Base-by-base conservation (phyloP, 208 protist genomes). In the Acanthamoeba culbertsoni region DNA sequence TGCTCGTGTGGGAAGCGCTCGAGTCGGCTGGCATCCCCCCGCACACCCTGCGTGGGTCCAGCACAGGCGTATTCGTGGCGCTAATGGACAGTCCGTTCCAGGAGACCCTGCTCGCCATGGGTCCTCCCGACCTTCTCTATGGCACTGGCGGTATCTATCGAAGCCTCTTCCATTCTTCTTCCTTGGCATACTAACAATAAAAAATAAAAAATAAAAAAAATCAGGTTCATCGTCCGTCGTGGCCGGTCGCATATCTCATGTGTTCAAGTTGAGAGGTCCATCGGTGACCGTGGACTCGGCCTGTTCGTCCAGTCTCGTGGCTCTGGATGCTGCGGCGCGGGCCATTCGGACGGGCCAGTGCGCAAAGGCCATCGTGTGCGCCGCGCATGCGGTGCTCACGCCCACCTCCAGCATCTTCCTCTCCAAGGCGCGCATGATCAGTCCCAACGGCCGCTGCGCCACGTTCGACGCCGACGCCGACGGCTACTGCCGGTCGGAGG, bases 401-500 rank as follows among this genome's bases (percentile, higher is more conserved):
- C 62, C 82, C 6, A 89, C 82, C 5, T 55, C 82, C 18, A 89
- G 82, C 51, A 37, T 89, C 5, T 89, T 89, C 55, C 82, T 89
- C 7, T 89, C 82, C 33, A 94, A 43, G 14, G 94, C 95, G 26
- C 45, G 88, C 18, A 94, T 96, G 65, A 95, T 97, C 33, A 96
- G 95, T 16, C 93, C 93, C 0, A 26, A 77, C 37, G 96, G 93
- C 6, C 62, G 93, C 10, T 98, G 97, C 53, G 33, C 35, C 35
- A 95, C 96, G 5, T 97, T 98, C 45, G 97, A 98, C 82, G 84
- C 75, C n/a, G 4, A 33, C 33, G 97, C 97, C 4, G 94, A 98
- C 92, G 97, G 97, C 23, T 98, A 97, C 92, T 95, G 95, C 14
- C 88, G 97, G 28, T 91, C 88, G 6, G 97, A 98, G 94, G 97